Conservation (phyloP, 495 filamentous ascomycete species). For the Diplogelasinospora grovesii region DNA sequence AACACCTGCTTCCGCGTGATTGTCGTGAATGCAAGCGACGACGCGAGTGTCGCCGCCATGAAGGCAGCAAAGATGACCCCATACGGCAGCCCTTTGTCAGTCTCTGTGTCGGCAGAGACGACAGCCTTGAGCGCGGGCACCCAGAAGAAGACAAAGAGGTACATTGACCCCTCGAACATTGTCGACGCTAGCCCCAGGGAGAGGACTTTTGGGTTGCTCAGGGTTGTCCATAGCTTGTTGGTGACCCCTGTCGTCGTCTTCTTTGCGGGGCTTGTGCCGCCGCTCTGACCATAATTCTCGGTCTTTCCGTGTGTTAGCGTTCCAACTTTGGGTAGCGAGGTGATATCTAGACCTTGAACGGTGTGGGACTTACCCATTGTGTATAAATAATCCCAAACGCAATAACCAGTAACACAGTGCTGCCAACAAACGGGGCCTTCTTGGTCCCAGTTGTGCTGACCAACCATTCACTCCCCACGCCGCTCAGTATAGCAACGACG, state of each 20-base stretch:
- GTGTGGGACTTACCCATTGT: conserved; percentile 46
- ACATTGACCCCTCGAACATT: conserved; percentile 53
- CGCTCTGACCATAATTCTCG: conserved; percentile 40
- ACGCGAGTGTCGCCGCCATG: conserved; percentile 50
- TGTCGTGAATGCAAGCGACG: conserved; percentile 38
- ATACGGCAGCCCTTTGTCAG: conserved; percentile 45
- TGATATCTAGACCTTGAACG: no score
- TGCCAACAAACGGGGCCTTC: conserved; percentile 45
- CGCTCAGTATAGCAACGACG: conserved; percentile 43
- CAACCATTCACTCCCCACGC: conserved; percentile 49
- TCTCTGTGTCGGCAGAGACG: conserved; percentile 13
- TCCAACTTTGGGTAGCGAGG: no score
- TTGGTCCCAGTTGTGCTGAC: conserved; percentile 36
- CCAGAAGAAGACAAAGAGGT: conserved; percentile 55
- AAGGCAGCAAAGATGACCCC: conserved; percentile 52
- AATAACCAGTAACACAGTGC: conserved; percentile 31
- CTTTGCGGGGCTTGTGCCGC: not conserved
- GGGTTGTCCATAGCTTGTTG: conserved; percentile 16
- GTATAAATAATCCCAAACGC: conserved; percentile 36
- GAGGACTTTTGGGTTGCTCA: conserved; percentile 34
- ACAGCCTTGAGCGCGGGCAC: conserved; percentile 41
- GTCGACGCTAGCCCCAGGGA: conserved; percentile 43
- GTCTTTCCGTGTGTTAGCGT: conserved; percentile 22
- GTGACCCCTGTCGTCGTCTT: conserved; percentile 1
- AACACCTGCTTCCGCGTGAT: conserved; percentile 20